Evolutionary conservation across 345 rosid species (phyloP), one percentile per base, ranked within the genome.

Genomic region (Syzygium oleosum): DNA sequence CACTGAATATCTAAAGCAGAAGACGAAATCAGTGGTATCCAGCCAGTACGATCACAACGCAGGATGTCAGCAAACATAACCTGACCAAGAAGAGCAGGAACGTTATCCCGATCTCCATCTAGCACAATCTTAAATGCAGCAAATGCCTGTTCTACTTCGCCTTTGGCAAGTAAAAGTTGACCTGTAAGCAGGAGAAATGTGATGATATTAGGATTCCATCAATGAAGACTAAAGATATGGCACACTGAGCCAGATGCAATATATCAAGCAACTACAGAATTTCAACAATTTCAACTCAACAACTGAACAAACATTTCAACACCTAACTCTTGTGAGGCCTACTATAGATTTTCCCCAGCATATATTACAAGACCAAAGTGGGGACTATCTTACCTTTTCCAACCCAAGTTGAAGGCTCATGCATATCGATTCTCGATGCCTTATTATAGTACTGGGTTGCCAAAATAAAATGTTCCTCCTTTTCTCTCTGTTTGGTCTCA

Each of bases 341-440:
- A 38, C 21, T 1, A 29, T 4, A 84, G 59, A 52, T 52, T 52
- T 29, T 43, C 38, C 56, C 21, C 43, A 51, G 38, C 29, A 15
- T 84, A 29, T 19, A 86, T 46, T 29, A 43, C 22, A 78, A 52
- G 25, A 27, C 29, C 1, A 55, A 52, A 73, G 54, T 31, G n/a
- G 22, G 31, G 25, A 68, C 52, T 5, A 27, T 19, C 27, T 84
- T 52, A 96, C 99, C 99, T 96, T 98, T 98, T 83, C 99, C 99
- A 91, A 98, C 97, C 99, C 99, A 98, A 91, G 99, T 98, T 52
- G 97, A 95, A 90, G 99, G 98, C 90, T 98, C 99, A 63, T 96
- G 99, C 99, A 98, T 94, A 91, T 98, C 98, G 53, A 98, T 98
- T 90, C 99, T 94, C 0, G 99, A 96, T 12, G 99, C 98, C 93